These are phyloP conservation scores for Amaranthus tricolor DNA, from an alignment of 179 eudicot genomes.

Conservation along the genomic window DNA sequence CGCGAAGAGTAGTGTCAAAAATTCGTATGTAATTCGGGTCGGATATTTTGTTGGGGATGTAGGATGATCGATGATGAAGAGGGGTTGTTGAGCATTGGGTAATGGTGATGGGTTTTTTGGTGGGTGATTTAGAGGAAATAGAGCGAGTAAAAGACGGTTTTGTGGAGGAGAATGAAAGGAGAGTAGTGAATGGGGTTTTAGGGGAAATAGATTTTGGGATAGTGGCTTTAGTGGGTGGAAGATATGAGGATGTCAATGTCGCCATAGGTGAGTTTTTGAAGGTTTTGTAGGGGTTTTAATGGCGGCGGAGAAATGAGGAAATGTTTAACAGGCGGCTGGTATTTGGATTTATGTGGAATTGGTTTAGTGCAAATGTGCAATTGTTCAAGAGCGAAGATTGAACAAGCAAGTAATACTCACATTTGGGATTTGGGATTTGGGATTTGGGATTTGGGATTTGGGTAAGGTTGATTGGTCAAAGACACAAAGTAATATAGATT, in stretches of 20 bases:
- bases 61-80: constrained; percentile 41
- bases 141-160: constrained; percentile 16
- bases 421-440: no score
- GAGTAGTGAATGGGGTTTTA: constrained; percentile 13
- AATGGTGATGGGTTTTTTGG: constrained; percentile 6
- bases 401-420: no score
- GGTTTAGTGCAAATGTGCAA: no score
- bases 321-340: no score
- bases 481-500: no score
- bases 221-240: neutral
- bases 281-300: neutral
- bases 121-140: constrained; percentile 9
- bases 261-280: constrained; percentile 12
- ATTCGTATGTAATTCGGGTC: constrained; percentile 71
- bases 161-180: constrained; percentile 18
- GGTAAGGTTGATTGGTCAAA: no score
- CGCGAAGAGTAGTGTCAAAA: constrained; percentile 90
- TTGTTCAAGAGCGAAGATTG: no score
- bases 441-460: no score
- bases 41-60: constrained; percentile 60
- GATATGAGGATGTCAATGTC: neutral
- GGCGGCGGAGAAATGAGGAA: no score
- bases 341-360: no score
- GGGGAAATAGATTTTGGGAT: constrained; percentile 6
- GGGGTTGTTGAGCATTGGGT: constrained; percentile 12